Evolutionary conservation across 805 yeast genomes (phyloP), one percentile per base, ranked within the genome.

Genomic region (Candida nonsorbophila): DNA sequence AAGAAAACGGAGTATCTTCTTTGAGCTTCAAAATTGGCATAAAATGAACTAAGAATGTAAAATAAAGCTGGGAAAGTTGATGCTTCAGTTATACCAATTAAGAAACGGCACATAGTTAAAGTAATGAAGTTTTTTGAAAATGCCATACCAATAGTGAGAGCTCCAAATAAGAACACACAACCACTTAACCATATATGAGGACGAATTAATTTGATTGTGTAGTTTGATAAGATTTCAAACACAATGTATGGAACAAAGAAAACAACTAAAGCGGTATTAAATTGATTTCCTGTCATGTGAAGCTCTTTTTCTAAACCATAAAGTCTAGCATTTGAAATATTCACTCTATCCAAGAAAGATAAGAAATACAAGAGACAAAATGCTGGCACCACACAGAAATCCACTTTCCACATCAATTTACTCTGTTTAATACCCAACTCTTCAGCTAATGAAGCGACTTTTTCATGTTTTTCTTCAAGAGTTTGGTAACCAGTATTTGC

Each of bases 281-380:
- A 81, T 44, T 81, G 79, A 41, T 67, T 65, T 6, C 80, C 80
- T 2, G 53, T 51, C 23, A 84, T 59, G 12, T 64, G 44, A 20
- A 84, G 53, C 33, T 77, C 82, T 1, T 45, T 53, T 13, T 66
- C 65, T 62, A 84, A 62, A 8, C 86, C 86, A 47, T 82, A 83
- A 32, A 79, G 71, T 36, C 76, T 76, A 6, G 94, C 94, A 53
- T 84, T 84, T 17, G 88, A 76, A 37, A 84, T 81, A 51, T 84
- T 84, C 34, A 84, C 88, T 52, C 94, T 67, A 51, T 84, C 94
- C 46, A 84, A 58, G 47, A 84, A 84, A 1, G 90, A 79, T 37
- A 84, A 67, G 52, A 84, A 74, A 47, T 84, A 84, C 25, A 84
- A 62, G 16, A 83, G 45, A 46, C 86, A 75, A 40, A 84, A 79